These are phyloP conservation scores for Fusarium acutatum DNA, from an alignment of 2,329 filamentous ascomycete species.

Conservation along the genomic window DNA sequence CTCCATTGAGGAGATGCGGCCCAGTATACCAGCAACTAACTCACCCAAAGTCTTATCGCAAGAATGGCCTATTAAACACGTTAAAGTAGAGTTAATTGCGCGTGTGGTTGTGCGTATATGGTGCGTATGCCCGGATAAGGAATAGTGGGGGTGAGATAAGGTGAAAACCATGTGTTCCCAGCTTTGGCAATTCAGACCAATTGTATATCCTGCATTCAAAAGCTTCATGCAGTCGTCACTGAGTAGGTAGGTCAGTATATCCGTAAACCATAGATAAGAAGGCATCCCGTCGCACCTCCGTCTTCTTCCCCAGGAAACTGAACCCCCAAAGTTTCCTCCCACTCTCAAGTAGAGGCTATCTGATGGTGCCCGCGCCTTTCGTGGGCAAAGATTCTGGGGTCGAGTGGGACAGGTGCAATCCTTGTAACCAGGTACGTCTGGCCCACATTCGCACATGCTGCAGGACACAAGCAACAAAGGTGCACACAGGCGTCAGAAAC, in stretches of 20 bases:
- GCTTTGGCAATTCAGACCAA: neutral
- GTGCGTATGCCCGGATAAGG: slow-evolving; percentile 23
- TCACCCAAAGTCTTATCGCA: slow-evolving; percentile 19
- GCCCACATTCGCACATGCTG: slow-evolving; percentile 14
- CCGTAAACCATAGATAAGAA: slow-evolving; percentile 28
- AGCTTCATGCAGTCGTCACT: neutral
- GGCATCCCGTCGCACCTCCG: slow-evolving; percentile 3
- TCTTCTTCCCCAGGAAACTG: slow-evolving; percentile 1
- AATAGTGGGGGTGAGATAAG: slow-evolving; percentile 20
- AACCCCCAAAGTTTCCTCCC: slow-evolving; percentile 35
- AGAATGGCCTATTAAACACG: neutral
- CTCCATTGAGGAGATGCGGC: neutral
- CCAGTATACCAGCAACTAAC: slow-evolving; percentile 1
- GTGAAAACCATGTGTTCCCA: neutral
- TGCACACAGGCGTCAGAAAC: slow-evolving; percentile 26
- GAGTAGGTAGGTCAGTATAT: neutral
- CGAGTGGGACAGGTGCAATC: slow-evolving; percentile 26
- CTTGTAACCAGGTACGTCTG: neutral
- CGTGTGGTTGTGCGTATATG: slow-evolving; percentile 2
- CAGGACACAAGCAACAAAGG: slow-evolving; percentile 1
- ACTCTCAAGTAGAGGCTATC: slow-evolving; percentile 26
- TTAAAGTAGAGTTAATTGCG: slow-evolving; percentile 25
- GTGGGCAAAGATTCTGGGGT: slow-evolving; percentile 34
- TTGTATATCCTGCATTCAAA: slow-evolving; percentile 27
- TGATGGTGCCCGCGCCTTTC: slow-evolving; percentile 31